Base-by-base conservation (phyloP, 2,329 filamentous ascomycete species). In the Calonectria pseudoturangicola region DNA sequence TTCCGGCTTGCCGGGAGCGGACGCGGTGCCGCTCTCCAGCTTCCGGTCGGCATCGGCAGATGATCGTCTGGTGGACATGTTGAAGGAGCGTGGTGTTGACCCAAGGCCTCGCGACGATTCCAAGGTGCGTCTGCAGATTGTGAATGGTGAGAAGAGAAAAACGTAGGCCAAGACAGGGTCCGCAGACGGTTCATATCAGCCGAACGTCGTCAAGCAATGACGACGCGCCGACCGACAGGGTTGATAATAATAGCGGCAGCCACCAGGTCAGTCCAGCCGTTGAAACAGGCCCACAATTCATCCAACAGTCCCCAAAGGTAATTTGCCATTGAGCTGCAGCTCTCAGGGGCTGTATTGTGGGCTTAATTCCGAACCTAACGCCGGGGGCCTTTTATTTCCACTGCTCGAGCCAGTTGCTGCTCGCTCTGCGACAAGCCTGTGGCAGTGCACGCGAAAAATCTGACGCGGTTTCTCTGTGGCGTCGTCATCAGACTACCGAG, bases 21-120 rank as follows among this genome's bases (percentile, higher is more conserved):
- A 39, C 1, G 65, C 70, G 4, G 56, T 65, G 28, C 70, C 70
- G 41, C 65, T 68, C 65, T 72, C 70, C 56, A 72, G 65, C 70
- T 65, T 72, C 4, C 65, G 65, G 30, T 72, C 70, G 25, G 58
- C 48, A 13, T 72, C 70, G 21, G 65, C 50, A 16, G 70, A 72
- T 16, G 56, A 51, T 41, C 58, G 65, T 10, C 51, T 60, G 65
- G 41, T 43, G 33, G 70, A 43, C 70, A 72, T 72, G 15, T 36
- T 56, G 64, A 16, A 41, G 30, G 65, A 63, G 5, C 25, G 6
- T 12, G 51, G 16, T 15, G 18, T 21, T 33, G 43, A 16, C n/a
- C 33, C 56, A 7, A 25, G 15, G 41, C 27, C 45, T 41, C 10
- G n/a, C 30, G 4, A 33, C 43, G 21, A 33, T 28, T 16, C 13